phyloP scores from a whole-genome alignment of 805 yeast species.

The Tetrapisispora arboricola region DNA sequence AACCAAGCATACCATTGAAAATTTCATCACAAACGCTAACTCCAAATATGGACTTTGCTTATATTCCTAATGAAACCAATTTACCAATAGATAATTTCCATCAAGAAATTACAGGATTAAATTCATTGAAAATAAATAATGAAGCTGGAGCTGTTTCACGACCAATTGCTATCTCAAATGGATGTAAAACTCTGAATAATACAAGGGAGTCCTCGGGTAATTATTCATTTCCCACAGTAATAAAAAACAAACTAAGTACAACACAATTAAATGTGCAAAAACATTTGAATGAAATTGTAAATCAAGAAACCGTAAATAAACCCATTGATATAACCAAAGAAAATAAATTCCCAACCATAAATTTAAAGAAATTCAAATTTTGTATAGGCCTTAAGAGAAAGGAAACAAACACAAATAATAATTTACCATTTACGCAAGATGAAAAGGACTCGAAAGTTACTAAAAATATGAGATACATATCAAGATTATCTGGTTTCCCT shows the following conservation, averaged over 20 bases:
- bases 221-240: conserved; percentile 20
- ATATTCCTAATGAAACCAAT: background rate
- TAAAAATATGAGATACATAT: conserved; percentile 11
- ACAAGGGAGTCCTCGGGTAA: conserved; percentile 10
- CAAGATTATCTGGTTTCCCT: conserved; percentile 24
- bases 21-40: conserved; percentile 28
- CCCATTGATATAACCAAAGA: no score
- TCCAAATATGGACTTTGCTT: conserved; percentile 18
- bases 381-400: background rate
- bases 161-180: no score
- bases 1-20: conserved; percentile 21
- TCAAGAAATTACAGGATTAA: no score
- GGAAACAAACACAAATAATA: background rate
- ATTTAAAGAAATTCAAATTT: background rate
- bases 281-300: background rate
- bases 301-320: background rate
- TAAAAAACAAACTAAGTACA: conserved; percentile 15
- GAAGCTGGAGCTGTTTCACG: no score
- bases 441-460: background rate
- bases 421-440: background rate
- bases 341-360: no score
- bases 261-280: background rate
- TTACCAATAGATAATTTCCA: no score
- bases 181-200: background rate
- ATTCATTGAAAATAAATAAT: no score